Base-by-base conservation (phyloP, 805 yeast species). In the Candida adriatica region DNA sequence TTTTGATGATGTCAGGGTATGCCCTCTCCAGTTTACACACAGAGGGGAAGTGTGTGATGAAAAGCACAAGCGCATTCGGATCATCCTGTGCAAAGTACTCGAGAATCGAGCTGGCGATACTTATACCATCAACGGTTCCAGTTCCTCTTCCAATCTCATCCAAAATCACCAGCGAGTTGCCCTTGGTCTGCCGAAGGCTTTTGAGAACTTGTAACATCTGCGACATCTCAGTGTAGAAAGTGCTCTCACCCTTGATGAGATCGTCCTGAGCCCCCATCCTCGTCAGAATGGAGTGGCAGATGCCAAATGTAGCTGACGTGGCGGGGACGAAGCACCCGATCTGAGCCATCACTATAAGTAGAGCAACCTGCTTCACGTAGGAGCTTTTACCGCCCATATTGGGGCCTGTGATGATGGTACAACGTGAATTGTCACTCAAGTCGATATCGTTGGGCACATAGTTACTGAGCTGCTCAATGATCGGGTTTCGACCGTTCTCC, bases 211-310 rank as follows among this genome's bases (percentile, higher is more conserved):
- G 74, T 1, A 94, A 75, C 34, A 95, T 84, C 51, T 92, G 98
- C 28, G 86, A 68, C 96, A 92, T 87, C 55, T 92, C 99, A 16
- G 94, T 81, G 78, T 79, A 82, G 48, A 92, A 92, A 0, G 99
- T 92, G 2, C 96, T 87, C 19, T 92, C 85, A 11, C 98, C 98
- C 56, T 87, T 86, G 46, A 92, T 67, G 56, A 92, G 95, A 3
- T 96, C 88, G 55, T 92, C 99, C 8, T 96, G 92, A 3, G 99
- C 96, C 6, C 99, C 98, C 29, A 92, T 96, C 49, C 99, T 75
- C 5, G 97, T 94, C 37, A 90, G 67, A 5, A 92, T 80, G 2
- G 95, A 84, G 56, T 87, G 96, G 41, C 88, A 86, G 5, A 92
- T 63, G 9, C 86, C 78, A 15, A 92, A 53, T 45, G 82, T 85